Percentiles rank a stretch among this genome's conserved stretches.
Conservation (phyloP, 1,284 basidiomycete genomes). For the Ustilago shanxiensis region DNA sequence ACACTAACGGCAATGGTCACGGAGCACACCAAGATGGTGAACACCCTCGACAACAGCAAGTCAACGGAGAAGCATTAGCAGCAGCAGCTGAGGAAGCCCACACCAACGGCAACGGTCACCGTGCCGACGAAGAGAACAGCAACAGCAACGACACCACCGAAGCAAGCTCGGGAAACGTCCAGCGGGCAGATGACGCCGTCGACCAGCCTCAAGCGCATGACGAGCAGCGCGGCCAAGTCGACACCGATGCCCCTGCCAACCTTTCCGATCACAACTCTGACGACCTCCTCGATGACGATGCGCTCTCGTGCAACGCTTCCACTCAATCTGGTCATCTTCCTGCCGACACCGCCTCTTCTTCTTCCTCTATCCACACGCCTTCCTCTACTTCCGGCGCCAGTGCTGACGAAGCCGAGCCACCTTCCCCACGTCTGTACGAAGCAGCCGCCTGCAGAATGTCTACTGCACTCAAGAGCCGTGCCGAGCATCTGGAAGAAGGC, state of each 20-base stretch:
- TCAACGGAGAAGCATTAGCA: constrained; percentile 11
- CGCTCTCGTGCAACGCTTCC: constrained; percentile 47
- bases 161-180: constrained; percentile 51
- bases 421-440: constrained; percentile 41
- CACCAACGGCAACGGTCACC: not conserved
- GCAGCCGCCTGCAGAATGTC: constrained; percentile 27
- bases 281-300: constrained; percentile 1
- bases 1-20: no score
- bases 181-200: constrained; percentile 54
- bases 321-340: constrained; percentile 47
- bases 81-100: constrained; percentile 5
- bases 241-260: constrained; percentile 41
- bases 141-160: not conserved
- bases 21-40: constrained; percentile 13
- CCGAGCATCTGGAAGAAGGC: constrained; percentile 34
- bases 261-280: not conserved
- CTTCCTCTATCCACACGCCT: constrained; percentile 50
- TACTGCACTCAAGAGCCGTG: constrained; percentile 35
- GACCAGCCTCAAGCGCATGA: constrained; percentile 13
- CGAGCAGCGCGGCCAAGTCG: constrained; percentile 24
- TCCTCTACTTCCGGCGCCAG: constrained; percentile 47
- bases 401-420: constrained; percentile 50
- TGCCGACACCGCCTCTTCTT: constrained; percentile 40
- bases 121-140: not conserved
- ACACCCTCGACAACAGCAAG: not conserved